These are phyloP conservation scores for Fusarium secorum DNA, from an alignment of 2,329 filamentous ascomycete genomes.

Conservation along the genomic window DNA sequence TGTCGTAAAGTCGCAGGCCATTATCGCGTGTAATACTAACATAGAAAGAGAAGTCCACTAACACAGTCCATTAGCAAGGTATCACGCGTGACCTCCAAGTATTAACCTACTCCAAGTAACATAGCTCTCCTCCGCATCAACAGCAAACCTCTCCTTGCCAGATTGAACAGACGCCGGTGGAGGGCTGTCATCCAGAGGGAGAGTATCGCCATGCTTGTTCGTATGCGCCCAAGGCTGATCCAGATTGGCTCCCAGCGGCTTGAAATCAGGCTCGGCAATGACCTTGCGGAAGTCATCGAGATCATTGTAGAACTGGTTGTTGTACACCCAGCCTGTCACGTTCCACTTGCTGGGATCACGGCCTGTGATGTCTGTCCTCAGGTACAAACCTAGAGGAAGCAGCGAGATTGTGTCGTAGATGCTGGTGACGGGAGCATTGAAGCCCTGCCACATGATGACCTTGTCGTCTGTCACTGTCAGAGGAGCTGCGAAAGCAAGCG, in stretches of 20 bases:
- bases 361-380: background rate
- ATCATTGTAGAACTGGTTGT: background rate
- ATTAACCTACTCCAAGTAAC: background rate
- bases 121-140: background rate
- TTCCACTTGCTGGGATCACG: background rate
- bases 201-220: background rate
- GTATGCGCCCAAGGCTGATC: slow-evolving; percentile 4
- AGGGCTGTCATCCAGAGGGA: background rate
- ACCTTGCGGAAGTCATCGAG: background rate
- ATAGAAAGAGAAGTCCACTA: background rate
- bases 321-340: background rate
- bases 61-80: background rate
- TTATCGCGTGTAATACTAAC: background rate
- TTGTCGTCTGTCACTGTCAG: background rate
- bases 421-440: background rate
- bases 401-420: slow-evolving; percentile 4
- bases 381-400: background rate
- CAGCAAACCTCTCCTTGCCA: background rate
- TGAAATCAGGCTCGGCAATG: background rate
- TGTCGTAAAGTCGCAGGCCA: background rate
- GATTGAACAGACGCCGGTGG: background rate
- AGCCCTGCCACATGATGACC: slow-evolving; percentile 5
- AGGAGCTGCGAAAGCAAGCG: background rate
- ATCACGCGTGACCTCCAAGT: accelerated
- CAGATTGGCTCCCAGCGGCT: background rate